Conservation (phyloP, 495 filamentous ascomycete genomes). For the Clohesyomyces aquaticus region DNA sequence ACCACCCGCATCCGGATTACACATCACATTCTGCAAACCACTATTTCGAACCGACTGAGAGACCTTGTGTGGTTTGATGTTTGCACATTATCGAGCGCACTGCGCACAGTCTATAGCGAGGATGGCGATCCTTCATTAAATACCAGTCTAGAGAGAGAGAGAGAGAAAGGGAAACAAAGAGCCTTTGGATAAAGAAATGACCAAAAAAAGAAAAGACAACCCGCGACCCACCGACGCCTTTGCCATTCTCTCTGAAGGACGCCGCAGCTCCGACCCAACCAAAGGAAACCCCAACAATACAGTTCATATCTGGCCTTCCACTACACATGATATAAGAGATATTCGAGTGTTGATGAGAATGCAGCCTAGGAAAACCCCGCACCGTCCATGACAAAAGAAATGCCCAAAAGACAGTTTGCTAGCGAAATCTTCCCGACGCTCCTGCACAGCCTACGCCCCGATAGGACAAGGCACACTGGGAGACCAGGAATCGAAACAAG, state of each 20-base stretch:
- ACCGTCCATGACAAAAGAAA: constrained; percentile 19
- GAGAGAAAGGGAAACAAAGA: too few species aligned
- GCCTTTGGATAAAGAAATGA: constrained; percentile 21
- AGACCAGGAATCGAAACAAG: too few species aligned
- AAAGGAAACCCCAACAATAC: constrained; percentile 8
- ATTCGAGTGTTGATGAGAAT: constrained; percentile 27
- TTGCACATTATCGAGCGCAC: constrained; percentile 20
- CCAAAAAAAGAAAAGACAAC: constrained; percentile 10
- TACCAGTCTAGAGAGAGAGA: constrained; percentile 42
- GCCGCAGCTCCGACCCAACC: constrained; percentile 23
- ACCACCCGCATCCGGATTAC: too few species aligned
- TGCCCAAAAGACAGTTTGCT: constrained; percentile 7
- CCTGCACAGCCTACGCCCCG: constrained; percentile 18
- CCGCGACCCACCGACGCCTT: constrained; percentile 35
- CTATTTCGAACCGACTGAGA: too few species aligned
- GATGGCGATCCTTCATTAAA: constrained; percentile 41
- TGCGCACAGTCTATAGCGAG: constrained; percentile 28
- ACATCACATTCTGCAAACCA: too few species aligned
- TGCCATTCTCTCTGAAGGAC: constrained; percentile 32
- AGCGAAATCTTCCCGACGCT: constrained; percentile 2
- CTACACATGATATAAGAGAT: background rate
- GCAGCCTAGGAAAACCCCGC: constrained; percentile 22
- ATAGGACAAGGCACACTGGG: too few species aligned
- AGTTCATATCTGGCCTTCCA: background rate
- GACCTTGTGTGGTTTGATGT: too few species aligned